Conservation (phyloP, 2,329 filamentous ascomycete species). For the Xylaria hypoxylon region DNA sequence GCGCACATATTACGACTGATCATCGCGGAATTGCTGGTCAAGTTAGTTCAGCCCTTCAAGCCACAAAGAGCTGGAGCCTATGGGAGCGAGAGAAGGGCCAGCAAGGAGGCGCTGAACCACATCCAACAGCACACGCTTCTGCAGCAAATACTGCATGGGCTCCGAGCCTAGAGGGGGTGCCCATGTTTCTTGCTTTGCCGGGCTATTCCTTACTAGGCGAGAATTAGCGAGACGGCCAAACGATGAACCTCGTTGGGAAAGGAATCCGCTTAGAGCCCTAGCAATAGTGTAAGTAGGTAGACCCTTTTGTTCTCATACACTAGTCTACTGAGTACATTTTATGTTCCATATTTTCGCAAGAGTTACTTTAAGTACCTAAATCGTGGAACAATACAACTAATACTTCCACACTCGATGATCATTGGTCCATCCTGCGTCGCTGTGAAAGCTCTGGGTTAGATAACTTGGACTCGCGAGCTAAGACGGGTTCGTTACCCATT, state of each 20-base stretch:
- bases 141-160: constrained; percentile 41
- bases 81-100: constrained; percentile 21
- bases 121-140: constrained; percentile 37
- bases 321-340: not conserved
- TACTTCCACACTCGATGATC: constrained; percentile 20
- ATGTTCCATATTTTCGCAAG: constrained; percentile 10
- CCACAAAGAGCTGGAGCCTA: constrained; percentile 26
- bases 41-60: constrained; percentile 38
- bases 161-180: constrained; percentile 37
- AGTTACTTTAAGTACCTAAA: constrained; percentile 8
- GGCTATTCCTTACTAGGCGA: constrained; percentile 46
- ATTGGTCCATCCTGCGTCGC: constrained; percentile 9
- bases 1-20: constrained; percentile 23
- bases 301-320: constrained; percentile 13
- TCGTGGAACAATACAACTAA: constrained; percentile 18
- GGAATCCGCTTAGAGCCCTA: constrained; percentile 31
- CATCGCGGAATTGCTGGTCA: constrained; percentile 23
- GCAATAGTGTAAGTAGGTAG: not conserved
- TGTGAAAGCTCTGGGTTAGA: constrained; percentile 5
- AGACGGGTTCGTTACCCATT: not conserved
- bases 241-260: constrained; percentile 36
- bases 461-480: constrained; percentile 9
- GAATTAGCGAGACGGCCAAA: constrained; percentile 46
- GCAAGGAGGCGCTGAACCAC: constrained; percentile 30
- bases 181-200: constrained; percentile 42